Evolutionary conservation across 768 basidiomycete species (phyloP).

Genomic region (Lyophyllum shimeji): DNA sequence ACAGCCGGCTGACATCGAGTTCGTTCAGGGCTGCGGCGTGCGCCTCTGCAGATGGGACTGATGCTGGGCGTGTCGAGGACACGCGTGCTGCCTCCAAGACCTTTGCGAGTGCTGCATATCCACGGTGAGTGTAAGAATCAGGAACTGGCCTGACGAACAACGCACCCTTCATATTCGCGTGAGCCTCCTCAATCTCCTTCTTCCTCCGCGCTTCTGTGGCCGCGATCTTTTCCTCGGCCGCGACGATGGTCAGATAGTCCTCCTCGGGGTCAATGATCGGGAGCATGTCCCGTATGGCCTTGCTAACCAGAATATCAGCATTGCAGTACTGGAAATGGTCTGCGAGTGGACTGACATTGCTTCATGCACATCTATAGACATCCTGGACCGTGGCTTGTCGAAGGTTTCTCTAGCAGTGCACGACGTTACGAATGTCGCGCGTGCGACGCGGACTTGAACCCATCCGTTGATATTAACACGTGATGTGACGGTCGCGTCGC

Average conservation of each 20-base stretch:
- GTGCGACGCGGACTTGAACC: no score
- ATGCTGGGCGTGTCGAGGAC: conserved; percentile 68
- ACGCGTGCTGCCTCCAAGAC: conserved; percentile 66
- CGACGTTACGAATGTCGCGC: no score
- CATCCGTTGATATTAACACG: background rate
- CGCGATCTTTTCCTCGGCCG: conserved; percentile 69
- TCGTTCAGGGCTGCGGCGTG: conserved; percentile 63
- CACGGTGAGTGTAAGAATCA: background rate
- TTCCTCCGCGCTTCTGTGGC: conserved; percentile 54
- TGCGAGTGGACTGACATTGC: conserved; percentile 35
- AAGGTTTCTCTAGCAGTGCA: background rate
- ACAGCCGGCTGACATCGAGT: conserved; percentile 60
- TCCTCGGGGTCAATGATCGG: conserved; percentile 77
- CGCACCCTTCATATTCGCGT: conserved; percentile 62
- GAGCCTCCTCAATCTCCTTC: conserved; percentile 69
- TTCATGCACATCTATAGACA: conserved; percentile 46
- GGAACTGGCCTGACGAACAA: background rate
- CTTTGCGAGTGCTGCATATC: conserved; percentile 54
- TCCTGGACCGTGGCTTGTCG: background rate
- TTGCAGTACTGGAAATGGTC: background rate
- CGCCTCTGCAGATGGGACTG: conserved; percentile 65
- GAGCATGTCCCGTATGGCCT: conserved; percentile 67
- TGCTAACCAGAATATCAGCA: conserved; percentile 35
- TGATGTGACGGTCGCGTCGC: conserved; percentile 9
- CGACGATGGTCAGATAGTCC: conserved; percentile 74